Conservation (phyloP, 176 grass and related monocot species). For the Avena atlantica region DNA sequence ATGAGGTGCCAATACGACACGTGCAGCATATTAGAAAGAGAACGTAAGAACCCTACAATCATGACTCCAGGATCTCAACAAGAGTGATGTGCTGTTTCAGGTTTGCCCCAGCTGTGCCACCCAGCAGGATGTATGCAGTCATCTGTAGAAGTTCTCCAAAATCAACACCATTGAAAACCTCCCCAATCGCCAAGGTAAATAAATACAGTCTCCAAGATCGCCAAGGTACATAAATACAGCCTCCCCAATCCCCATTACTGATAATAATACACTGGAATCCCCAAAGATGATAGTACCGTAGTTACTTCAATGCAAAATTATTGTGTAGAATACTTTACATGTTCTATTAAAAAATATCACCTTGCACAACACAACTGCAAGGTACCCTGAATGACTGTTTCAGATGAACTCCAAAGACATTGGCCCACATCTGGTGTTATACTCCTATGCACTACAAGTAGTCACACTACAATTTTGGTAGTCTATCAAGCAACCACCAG, state of each 20-base stretch:
- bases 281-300: background rate
- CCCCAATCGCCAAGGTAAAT: constrained; percentile 50
- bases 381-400: background rate
- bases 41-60: background rate
- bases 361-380: background rate
- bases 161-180: constrained; percentile 52
- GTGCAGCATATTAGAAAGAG: background rate
- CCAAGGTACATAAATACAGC: constrained; percentile 50
- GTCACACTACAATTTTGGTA: background rate
- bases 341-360: background rate
- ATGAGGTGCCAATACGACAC: background rate
- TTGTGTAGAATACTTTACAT: background rate
- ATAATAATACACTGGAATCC: constrained; percentile 51
- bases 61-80: background rate
- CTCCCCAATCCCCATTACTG: constrained; percentile 32
- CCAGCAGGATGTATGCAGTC: constrained; percentile 42
- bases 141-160: constrained; percentile 56
- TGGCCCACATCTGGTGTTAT: background rate
- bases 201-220: constrained; percentile 45
- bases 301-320: background rate
- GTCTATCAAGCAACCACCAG: background rate
- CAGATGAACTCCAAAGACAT: background rate
- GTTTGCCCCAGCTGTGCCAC: constrained; percentile 53
- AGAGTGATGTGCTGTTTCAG: constrained; percentile 43
- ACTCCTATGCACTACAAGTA: background rate